phyloP scores from a whole-genome alignment of 2,329 filamentous ascomycete species.

The Fusarium nygamai region DNA sequence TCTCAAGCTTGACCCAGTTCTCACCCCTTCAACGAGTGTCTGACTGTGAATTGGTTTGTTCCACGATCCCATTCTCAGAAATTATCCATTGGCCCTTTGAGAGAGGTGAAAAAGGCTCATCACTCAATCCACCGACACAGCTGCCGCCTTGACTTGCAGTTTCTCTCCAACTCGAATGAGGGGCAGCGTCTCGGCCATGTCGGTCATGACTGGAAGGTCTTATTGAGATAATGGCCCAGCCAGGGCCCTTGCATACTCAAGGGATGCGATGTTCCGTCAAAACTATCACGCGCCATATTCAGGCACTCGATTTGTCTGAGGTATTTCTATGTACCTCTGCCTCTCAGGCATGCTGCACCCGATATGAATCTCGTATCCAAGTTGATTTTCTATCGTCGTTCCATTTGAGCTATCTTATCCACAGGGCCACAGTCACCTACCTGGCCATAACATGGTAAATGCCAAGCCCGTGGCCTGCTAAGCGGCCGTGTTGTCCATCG shows the following conservation, averaged over 20 bases:
- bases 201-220: slow-evolving; percentile 23
- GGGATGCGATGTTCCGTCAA: slow-evolving; percentile 13
- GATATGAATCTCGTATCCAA: slow-evolving; percentile 32
- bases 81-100: slow-evolving; percentile 4
- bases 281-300: slow-evolving; percentile 8
- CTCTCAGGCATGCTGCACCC: slow-evolving; percentile 5
- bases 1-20: background rate
- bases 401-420: slow-evolving; percentile 10
- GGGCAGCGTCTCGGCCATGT: slow-evolving; percentile 24
- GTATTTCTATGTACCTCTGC: slow-evolving; percentile 10
- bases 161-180: slow-evolving; percentile 17
- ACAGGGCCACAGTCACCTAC: slow-evolving; percentile 1
- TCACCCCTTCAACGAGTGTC: slow-evolving; percentile 10
- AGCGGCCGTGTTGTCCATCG: slow-evolving; percentile 24
- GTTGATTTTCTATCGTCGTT: slow-evolving; percentile 1
- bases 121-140: slow-evolving; percentile 8
- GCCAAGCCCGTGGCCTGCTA: slow-evolving; percentile 32
- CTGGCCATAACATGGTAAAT: slow-evolving; percentile 18
- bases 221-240: slow-evolving; percentile 13
- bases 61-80: background rate
- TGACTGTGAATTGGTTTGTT: slow-evolving; percentile 8
- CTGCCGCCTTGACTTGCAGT: slow-evolving; percentile 9
- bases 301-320: background rate
- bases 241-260: slow-evolving; percentile 4
- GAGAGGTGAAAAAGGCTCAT: slow-evolving; percentile 12